phyloP scores from a whole-genome alignment of 192 early-diverging fungal species.

The Coemansia pectinata region DNA sequence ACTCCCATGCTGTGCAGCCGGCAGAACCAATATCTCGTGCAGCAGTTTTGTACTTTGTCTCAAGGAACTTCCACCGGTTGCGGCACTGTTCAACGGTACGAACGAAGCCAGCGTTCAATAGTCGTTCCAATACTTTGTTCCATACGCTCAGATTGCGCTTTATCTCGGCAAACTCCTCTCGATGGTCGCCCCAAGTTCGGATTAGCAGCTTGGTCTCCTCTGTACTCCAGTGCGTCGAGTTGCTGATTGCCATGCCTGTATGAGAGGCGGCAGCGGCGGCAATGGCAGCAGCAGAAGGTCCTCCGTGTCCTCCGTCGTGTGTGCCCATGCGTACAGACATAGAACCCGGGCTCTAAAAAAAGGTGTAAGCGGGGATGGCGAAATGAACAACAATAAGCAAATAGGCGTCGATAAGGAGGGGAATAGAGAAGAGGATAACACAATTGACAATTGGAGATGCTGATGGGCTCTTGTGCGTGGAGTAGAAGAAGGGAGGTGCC shows the following conservation, averaged over 20 bases:
- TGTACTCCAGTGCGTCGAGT: constrained; percentile 58
- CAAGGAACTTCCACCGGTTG: constrained; percentile 56
- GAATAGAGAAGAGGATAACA: not conserved
- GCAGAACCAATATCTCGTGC: constrained; percentile 16
- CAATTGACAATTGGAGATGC: not conserved
- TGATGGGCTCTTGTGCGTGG: not conserved
- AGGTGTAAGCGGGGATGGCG: not conserved
- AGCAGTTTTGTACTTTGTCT: constrained; percentile 50
- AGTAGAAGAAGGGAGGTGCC: not conserved
- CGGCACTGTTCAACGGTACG: constrained; percentile 56
- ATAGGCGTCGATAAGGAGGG: not conserved
- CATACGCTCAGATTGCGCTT: constrained; percentile 56
- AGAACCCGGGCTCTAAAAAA: constrained; percentile 14
- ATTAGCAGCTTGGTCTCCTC: constrained; percentile 51
- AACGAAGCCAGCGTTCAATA: constrained; percentile 46
- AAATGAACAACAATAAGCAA: not conserved
- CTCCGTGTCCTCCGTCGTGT: constrained; percentile 11
- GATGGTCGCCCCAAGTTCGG: constrained; percentile 51
- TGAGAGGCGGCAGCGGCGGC: constrained; percentile 30
- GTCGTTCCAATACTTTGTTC: constrained; percentile 54
- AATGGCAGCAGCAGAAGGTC: constrained; percentile 26
- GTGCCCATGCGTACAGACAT: constrained; percentile 22
- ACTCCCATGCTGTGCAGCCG: constrained; percentile 46
- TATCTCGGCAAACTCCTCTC: constrained; percentile 55
- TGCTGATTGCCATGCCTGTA: constrained; percentile 20